These are phyloP conservation scores for Acrocalymma vagum DNA, from an alignment of 2,329 filamentous ascomycete genomes.

Conservation along the genomic window DNA sequence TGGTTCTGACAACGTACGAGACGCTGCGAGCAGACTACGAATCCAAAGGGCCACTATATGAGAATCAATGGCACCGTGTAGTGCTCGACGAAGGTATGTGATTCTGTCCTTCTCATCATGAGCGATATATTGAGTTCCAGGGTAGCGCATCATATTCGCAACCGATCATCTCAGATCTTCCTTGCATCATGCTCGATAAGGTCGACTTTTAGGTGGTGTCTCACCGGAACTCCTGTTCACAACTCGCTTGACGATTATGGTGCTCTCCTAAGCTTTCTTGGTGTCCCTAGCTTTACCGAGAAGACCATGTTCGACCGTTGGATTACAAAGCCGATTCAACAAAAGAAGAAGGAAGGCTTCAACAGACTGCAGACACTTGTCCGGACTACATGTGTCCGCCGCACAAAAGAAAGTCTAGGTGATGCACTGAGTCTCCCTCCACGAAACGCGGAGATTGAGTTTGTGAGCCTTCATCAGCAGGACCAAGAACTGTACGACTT, in stretches of 20 bases:
- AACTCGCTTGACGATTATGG: conserved; percentile 14
- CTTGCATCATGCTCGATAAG: conserved; percentile 4
- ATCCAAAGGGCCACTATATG: conserved; percentile 2
- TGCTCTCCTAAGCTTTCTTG: conserved; percentile 5
- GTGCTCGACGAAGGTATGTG: conserved; percentile 9
- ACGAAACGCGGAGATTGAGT: conserved; percentile 14
- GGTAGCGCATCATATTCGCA: conserved; percentile 10
- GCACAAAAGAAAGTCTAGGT: no score
- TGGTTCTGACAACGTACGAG: conserved; percentile 8
- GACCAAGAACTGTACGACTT: conserved; percentile 30
- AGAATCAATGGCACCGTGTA: conserved; percentile 6
- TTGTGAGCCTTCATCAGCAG: conserved; percentile 12
- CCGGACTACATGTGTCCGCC: no score
- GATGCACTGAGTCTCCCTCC: conserved; percentile 23
- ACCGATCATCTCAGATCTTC: conserved; percentile 8
- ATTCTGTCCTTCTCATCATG: no score
- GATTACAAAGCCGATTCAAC: no score
- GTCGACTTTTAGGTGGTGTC: conserved; percentile 7
- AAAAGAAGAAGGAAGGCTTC: no score
- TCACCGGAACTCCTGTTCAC: no score
- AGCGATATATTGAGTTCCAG: neutral
- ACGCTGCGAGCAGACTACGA: conserved; percentile 3
- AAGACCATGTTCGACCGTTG: conserved; percentile 12
- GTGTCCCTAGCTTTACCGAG: conserved; percentile 4
- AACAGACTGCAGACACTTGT: no score